phyloP scores from a whole-genome alignment of 2,329 filamentous ascomycete genomes.

The Cryoendolithus antarcticus region DNA sequence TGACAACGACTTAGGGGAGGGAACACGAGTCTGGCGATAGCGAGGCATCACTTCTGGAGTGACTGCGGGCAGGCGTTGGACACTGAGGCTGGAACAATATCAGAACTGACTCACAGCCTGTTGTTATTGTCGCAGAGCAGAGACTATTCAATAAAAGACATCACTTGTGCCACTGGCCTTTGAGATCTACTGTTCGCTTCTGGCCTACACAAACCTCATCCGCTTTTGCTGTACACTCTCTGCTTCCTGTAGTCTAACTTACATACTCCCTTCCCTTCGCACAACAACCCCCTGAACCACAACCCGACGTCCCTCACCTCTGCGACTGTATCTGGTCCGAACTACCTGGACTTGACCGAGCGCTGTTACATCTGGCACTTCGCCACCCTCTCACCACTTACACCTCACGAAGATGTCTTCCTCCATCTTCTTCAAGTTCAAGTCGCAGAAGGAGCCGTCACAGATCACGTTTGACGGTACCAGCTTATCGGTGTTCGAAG shows the following conservation, averaged over 20 bases:
- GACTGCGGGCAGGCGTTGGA: constrained; percentile 3
- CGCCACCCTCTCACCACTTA: neutral
- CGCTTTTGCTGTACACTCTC: constrained; percentile 6
- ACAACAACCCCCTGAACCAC: constrained; percentile 1
- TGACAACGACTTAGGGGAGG: neutral
- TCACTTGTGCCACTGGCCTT: constrained; percentile 5
- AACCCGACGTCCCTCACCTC: constrained; percentile 1
- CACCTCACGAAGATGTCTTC: constrained; percentile 60
- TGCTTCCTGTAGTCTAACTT: constrained; percentile 6
- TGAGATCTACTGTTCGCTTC: constrained; percentile 6
- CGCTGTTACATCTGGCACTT: neutral
- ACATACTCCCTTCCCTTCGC: constrained; percentile 3
- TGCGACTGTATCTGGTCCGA: neutral
- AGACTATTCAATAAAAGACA: constrained; percentile 7
- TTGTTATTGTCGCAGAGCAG: constrained; percentile 7
- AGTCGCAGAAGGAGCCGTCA: constrained; percentile 90
- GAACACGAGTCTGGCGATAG: neutral
- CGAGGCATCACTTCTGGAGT: constrained; percentile 3
- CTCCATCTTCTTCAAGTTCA: constrained; percentile 99
- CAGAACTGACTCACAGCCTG: constrained; percentile 6
- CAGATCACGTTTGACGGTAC: constrained; percentile 95
- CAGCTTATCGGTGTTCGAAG: constrained; percentile 93
- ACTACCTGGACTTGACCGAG: neutral
- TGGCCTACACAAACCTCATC: constrained; percentile 4
- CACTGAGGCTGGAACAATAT: constrained; percentile 1